Percentiles rank a stretch among this genome's conserved stretches.
Evolutionary conservation across 148 eudicot genomes (phyloP).

Genomic region (Spergularia bocconei): DNA sequence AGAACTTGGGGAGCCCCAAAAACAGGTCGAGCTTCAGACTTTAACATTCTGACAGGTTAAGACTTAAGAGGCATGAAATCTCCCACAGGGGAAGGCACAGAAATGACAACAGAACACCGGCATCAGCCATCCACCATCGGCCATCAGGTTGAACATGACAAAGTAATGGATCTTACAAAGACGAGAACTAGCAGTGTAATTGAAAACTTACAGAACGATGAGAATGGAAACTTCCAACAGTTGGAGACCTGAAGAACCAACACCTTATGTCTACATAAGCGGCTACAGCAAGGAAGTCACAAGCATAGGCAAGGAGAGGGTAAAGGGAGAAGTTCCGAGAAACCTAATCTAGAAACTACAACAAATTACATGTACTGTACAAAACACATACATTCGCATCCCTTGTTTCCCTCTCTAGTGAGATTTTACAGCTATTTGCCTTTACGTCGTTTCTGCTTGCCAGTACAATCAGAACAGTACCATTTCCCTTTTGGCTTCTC

Average conservation of each 20-base stretch:
- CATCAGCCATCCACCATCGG: not conserved
- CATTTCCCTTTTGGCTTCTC: conserved; percentile 84
- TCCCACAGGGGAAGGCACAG: not conserved
- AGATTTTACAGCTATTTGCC: conserved; percentile 34
- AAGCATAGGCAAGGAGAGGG: not conserved
- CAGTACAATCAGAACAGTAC: conserved; percentile 78
- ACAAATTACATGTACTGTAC: not conserved
- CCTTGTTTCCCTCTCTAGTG: not conserved
- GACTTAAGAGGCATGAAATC: not conserved
- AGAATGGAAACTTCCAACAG: no score
- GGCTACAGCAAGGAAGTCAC: not conserved
- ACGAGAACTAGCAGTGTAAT: not conserved
- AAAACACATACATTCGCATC: conserved; percentile 13
- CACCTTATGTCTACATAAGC: not conserved
- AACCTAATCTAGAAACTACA: conserved; percentile 1
- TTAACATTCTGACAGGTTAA: not conserved
- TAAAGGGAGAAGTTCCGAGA: not conserved
- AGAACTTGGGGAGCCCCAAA: not conserved
- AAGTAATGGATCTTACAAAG: not conserved
- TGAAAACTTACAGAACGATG: not conserved
- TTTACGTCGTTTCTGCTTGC: conserved; percentile 57
- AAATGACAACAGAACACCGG: not conserved
- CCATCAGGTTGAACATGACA: not conserved
- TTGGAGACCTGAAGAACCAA: not conserved
- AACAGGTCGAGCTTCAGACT: not conserved